Base-by-base conservation (phyloP, 495 filamentous ascomycete species). In the Daldinia bambusicola region DNA sequence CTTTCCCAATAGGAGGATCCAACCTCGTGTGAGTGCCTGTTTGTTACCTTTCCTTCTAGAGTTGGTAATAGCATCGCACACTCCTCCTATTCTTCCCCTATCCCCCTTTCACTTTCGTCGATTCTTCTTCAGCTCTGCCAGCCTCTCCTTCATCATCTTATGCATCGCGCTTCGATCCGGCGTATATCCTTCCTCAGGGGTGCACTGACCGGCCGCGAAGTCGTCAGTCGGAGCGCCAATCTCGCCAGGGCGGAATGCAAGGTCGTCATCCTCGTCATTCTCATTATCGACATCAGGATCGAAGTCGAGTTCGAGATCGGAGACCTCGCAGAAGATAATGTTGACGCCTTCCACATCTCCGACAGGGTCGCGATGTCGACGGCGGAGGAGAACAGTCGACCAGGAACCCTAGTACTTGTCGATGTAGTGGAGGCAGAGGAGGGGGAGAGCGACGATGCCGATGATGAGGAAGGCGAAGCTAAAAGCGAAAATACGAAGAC, bases 381-480 rank as follows among this genome's bases (percentile, higher is more conserved):
- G 9, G 43, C 7, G 12, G 26, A n/a, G 14, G 50, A 30, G 22
- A 7, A 53, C 41, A 38, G 6, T 13, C 38, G 45, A 66, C 68
- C 56, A 66, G 68, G 18, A 66, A 14, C 61, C 68, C 68, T 71
- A 71, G 57, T 62, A 62, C 68, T 57, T 61, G 68, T 71, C 68
- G 62, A 71, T 32, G 32, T 71, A 61, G 41, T 66, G 62, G 0
- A 71, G 51, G 32, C 2, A n/a, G n/a, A 71, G 56, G 18, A 71
- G n/a, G 5, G 68, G 68, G 2, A 66, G 0, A 31, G 32, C 38
- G 18, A 66, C 48, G 57, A 66, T 0, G 30, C 31, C 56, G 32
- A 71, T 20, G 48, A 71, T 18, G 2, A 66, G 16, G 57, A 53
- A 62, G 6, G 50, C 61, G 18, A 51, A 51, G 32, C 50, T 45